These are phyloP conservation scores for Globisporangium emineosum DNA, from an alignment of 352 stramenopile genomes.

Conservation along the genomic window DNA sequence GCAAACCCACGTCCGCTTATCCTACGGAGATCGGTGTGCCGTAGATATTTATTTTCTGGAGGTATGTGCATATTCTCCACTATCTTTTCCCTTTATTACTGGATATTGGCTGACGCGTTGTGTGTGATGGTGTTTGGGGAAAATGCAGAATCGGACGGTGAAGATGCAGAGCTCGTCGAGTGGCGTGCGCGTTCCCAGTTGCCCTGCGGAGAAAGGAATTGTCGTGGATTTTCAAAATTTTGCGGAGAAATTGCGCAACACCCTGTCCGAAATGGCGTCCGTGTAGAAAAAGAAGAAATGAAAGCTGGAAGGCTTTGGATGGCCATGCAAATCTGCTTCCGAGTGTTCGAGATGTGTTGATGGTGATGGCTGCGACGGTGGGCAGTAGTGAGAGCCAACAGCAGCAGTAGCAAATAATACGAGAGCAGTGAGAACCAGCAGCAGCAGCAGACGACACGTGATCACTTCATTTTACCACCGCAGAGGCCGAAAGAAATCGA, in stretches of 20 bases:
- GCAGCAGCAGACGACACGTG: too few relatives aligned
- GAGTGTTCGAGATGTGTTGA: not conserved
- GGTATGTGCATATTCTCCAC: conserved; percentile 24
- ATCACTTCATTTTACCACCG: not conserved
- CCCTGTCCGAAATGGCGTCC: conserved; percentile 85
- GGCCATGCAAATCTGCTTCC: not conserved
- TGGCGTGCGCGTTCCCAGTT: conserved; percentile 76
- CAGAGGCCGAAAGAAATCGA: not conserved
- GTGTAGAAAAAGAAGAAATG: conserved; percentile 33
- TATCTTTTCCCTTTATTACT: not conserved
- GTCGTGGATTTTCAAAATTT: conserved; percentile 75
- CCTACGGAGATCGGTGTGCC: conserved; percentile 79
- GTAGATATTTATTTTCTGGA: conserved; percentile 92
- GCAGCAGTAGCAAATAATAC: too few relatives aligned
- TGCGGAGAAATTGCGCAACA: conserved; percentile 78
- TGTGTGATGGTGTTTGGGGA: not conserved
- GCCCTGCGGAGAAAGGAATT: conserved; percentile 64
- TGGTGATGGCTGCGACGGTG: not conserved
- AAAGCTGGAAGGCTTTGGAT: not conserved
- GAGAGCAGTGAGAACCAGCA: not conserved
- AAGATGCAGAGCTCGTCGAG: conserved; percentile 81
- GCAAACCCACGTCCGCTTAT: conserved; percentile 80
- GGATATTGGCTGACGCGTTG: not conserved
- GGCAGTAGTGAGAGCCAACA: not conserved
- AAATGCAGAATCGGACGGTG: conserved; percentile 68